Evolutionary conservation across 2,329 filamentous ascomycete species (phyloP).

Genomic region (Trichophyton simii): DNA sequence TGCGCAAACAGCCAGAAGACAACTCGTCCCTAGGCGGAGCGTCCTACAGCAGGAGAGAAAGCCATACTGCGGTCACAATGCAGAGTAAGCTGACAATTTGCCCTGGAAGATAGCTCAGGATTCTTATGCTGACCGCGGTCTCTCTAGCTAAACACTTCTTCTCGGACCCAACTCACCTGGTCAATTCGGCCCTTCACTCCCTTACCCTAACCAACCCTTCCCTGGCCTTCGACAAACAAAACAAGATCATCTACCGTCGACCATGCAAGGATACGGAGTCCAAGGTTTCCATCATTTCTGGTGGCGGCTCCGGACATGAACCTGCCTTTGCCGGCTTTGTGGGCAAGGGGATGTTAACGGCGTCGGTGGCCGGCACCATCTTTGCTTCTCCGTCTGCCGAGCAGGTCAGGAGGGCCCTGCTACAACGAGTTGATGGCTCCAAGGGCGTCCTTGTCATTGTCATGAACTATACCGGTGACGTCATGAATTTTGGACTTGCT

Average conservation of each 20-base stretch:
- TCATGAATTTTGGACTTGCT: conserved; percentile 86
- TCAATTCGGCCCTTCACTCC: conserved; percentile 61
- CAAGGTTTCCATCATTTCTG: conserved; percentile 72
- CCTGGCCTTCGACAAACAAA: conserved; percentile 59
- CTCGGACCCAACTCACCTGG: conserved; percentile 66
- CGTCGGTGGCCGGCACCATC: conserved; percentile 74
- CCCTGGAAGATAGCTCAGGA: not conserved
- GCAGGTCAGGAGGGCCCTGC: conserved; percentile 67
- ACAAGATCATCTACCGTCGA: conserved; percentile 74
- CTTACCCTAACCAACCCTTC: conserved; percentile 76
- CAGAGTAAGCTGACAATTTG: conserved; percentile 21
- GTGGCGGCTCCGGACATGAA: conserved; percentile 83
- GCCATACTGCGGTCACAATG: conserved; percentile 17
- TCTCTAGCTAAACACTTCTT: conserved; percentile 65
- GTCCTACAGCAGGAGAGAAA: not conserved
- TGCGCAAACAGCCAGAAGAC: not conserved
- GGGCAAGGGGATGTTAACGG: conserved; percentile 65
- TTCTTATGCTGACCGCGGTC: conserved; percentile 4
- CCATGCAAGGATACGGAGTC: conserved; percentile 38
- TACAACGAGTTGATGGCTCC: conserved; percentile 55
- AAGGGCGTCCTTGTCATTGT: conserved; percentile 77
- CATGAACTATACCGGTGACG: conserved; percentile 88
- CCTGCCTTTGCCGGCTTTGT: conserved; percentile 80
- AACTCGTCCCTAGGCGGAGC: not conserved
- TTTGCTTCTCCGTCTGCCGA: conserved; percentile 72